These are phyloP conservation scores for Lojkania enalia DNA, from an alignment of 2,329 filamentous ascomycete genomes.

Conservation along the genomic window DNA sequence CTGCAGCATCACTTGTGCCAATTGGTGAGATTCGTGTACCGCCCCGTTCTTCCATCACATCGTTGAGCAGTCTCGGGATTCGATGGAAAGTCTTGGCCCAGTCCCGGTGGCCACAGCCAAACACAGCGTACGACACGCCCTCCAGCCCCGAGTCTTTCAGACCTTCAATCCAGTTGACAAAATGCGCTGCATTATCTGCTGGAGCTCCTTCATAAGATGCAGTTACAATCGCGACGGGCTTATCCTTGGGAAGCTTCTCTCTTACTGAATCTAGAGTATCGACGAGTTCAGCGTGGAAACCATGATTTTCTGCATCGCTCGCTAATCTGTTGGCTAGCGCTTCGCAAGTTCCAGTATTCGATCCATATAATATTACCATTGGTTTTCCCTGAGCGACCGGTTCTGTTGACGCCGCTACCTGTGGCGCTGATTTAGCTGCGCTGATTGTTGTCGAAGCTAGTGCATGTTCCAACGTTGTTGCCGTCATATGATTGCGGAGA, in stretches of 20 bases:
- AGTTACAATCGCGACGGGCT: slow-evolving; percentile 46
- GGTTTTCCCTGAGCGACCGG: slow-evolving; percentile 28
- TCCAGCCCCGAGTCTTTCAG: slow-evolving; percentile 34
- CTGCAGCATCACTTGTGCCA: slow-evolving; percentile 42
- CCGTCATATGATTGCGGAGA: slow-evolving; percentile 34
- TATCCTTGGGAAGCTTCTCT: slow-evolving; percentile 39
- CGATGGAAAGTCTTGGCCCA: slow-evolving; percentile 49
- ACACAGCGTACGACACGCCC: slow-evolving; percentile 45
- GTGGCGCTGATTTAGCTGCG: slow-evolving; percentile 15
- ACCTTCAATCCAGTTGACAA: slow-evolving; percentile 45
- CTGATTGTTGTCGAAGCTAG: slow-evolving; percentile 27
- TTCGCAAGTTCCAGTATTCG: slow-evolving; percentile 49
- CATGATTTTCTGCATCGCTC: slow-evolving; percentile 40
- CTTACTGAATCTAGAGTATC: slow-evolving; percentile 41
- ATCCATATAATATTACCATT: slow-evolving; percentile 45
- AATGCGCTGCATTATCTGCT: slow-evolving; percentile 49
- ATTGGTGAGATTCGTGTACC: slow-evolving; percentile 36
- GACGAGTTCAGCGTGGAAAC: slow-evolving; percentile 41
- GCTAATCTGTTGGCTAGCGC: slow-evolving; percentile 45
- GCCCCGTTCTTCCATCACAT: slow-evolving; percentile 32
- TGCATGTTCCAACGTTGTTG: slow-evolving; percentile 35
- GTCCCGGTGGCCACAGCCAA: slow-evolving; percentile 48
- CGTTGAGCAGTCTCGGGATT: slow-evolving; percentile 45
- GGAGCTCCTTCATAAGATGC: slow-evolving; percentile 50
- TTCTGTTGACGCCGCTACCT: slow-evolving; percentile 14